Evolutionary conservation across 805 yeast genomes (phyloP), one percentile per base, ranked within the genome.

Genomic region (Pichia heedii): DNA sequence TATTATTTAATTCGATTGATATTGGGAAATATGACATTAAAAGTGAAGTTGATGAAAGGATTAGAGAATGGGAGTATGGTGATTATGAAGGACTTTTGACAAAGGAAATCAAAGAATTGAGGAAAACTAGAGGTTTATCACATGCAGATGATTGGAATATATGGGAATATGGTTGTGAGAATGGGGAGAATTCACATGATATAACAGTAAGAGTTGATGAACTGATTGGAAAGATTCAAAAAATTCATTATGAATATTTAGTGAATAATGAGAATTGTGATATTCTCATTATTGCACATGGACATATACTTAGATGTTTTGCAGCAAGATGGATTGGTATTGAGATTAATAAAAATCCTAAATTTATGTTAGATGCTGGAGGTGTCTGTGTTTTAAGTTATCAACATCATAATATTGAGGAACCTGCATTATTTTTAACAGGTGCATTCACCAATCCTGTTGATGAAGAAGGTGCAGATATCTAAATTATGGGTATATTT

Each of bases 21-120:
- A 16, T 13, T 15, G 3, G n/a, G 12, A 13, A 2, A 16, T n/a
- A 67, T 10, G 50, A 61, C 7, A 70, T 80, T 39, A 66, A 71
- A 9, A 54, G 72, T 36, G 63, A 67, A 45, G 70, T 71, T 18
- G 81, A 79, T 49, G 77, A 84, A 39, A 88, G 86, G 54, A 63
- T 88, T 40, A 74, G 93, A 53, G 97, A 90, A 65, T 90, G 97
- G 97, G 94, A 86, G 52, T 90, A 90, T 56, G 97, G 97, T 52
- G 93, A 85, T 57, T 90, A 90, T 61, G 97, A 90, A 68, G 97
- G 97, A 5, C 62, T 79, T 51, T 58, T 72, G 45, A 83, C 95
- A 2, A 60, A 66, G 7, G 77, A 89, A 54, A 87, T 89, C 60
- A 65, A 71, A 36, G 74, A 68, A 13, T 62, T 77, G 51, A 76